Percentiles rank a stretch among this genome's conserved stretches.
Conservation (phyloP, 2,329 filamentous ascomycete species). For the Fusarium lyarnte region DNA sequence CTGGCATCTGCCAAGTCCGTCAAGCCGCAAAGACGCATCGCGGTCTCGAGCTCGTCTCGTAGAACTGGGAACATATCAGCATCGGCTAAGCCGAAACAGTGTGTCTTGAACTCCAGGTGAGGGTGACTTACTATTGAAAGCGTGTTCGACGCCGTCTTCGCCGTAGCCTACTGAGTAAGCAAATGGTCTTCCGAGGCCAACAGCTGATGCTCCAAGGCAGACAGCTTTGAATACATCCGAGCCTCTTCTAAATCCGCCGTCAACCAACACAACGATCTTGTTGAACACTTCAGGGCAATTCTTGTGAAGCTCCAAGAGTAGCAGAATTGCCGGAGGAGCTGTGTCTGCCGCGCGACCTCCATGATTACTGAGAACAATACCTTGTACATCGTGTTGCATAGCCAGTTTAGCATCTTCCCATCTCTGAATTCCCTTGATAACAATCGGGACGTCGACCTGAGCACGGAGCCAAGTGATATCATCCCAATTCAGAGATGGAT, state of each 20-base stretch:
- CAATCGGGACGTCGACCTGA: constrained; percentile 60
- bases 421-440: constrained; percentile 76
- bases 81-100: background rate
- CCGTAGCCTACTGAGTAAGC: background rate
- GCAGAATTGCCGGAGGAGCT: background rate
- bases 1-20: background rate
- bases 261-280: background rate
- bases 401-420: constrained; percentile 70
- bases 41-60: background rate
- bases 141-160: background rate
- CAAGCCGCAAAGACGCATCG: background rate
- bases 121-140: background rate
- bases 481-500: constrained; percentile 68
- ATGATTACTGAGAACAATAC: constrained; percentile 76
- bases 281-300: background rate
- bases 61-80: background rate
- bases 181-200: background rate
- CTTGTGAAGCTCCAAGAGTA: background rate
- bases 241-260: background rate
- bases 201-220: background rate
- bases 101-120: background rate
- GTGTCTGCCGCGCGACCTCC: constrained; percentile 67
- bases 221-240: background rate
- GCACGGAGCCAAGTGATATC: constrained; percentile 71
- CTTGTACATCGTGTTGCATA: constrained; percentile 69